Evolutionary conservation across 163 green algal genomes (phyloP), one percentile per base, ranked within the genome.

Genomic region (Trebouxiophyceae sp.): DNA sequence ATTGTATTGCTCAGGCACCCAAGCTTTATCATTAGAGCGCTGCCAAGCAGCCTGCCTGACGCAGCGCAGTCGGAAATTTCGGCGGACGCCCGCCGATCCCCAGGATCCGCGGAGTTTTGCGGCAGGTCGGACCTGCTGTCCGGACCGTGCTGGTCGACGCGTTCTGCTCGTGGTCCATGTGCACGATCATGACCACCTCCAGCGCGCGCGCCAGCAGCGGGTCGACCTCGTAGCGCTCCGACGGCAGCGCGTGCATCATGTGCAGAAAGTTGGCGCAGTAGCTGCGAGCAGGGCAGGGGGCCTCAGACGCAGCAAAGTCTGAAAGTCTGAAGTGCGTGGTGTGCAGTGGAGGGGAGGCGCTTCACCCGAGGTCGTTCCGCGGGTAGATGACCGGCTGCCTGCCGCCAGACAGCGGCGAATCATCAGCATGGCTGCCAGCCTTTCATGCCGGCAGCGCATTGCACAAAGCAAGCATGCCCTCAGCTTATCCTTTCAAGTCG

Each of bases 91-190:
- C 16, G 39, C 39, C 8, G 8, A 50, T 50, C 8, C 8, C 39
- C 16, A 8, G 39, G 16, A 16, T 16, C 39, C 39, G 8, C 8
- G 16, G 8, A n/a, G 39, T 16, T n/a, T 24, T 57, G 47, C 47
- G n/a, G 16, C 19, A 12, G 16, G 5, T 23, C 59, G 32, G 23
- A 74, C 73, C 72, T 29, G 79, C 81, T 23, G 70, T 81, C 45
- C 84, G 74, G 31, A 90, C 83, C 3, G 84, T 88, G 4, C 71
- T 82, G 5, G 84, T 90, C 31, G 71, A 84, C 3, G 74, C 76
- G 65, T 90, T 90, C 66, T 87, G 79, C 67, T 89, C 85, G 68
- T 90, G 85, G 63, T 91, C 85, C 60, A 84, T 77, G 72, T 91
- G 85, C 60, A 65, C 6, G 24, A 55, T 65, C 23, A 65, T 28